Evolutionary conservation across 257 asterid species (phyloP), one percentile per base, ranked within the genome.

Genomic region (Lycium barbarum): DNA sequence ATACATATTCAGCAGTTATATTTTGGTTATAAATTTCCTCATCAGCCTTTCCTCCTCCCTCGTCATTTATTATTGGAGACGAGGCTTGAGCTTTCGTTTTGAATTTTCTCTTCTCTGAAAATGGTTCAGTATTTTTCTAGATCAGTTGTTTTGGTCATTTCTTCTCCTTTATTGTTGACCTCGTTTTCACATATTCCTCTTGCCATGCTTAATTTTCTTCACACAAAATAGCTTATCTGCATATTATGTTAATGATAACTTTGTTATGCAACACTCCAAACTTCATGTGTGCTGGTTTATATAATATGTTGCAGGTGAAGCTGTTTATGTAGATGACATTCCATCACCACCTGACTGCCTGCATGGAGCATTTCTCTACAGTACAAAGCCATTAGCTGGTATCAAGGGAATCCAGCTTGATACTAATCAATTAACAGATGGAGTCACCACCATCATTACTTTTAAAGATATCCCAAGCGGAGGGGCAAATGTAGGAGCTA

Each of bases 261-360:
- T n/a, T 59, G 12, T 59, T 33, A n/a, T 59, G 66, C n/a, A n/a
- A n/a, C n/a, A n/a, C n/a, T n/a, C n/a, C n/a, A n/a, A n/a, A n/a
- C n/a, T 18, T 6, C 2, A 5, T 1, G n/a, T 62, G 35, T 62
- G 33, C 70, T 62, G 38, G 15, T 63, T 63, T 63, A 10, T 63
- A 63, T 10, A 20, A 10, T 79, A 85, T 83, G 84, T 84, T 85
- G 47, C 87, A 93, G 97, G 97, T 86, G 97, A 93, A 86, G 96
- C 96, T n/a, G n/a, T n/a, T n/a, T n/a, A n/a, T n/a, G n/a, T n/a
- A n/a, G n/a, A n/a, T n/a, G n/a, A n/a, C 84, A 90, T 91, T 84
- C 96, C 97, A 7, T 89, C n/a, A 17, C 96, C 97, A 20, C 91
- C 91, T 15, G 82, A 84, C 85, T 93, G 96, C 82, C 88, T 92